Percentiles rank a stretch among this genome's conserved stretches.
phyloP scores from a whole-genome alignment of 2,329 filamentous ascomycete species.

The Tolypocladium guangdongense region DNA sequence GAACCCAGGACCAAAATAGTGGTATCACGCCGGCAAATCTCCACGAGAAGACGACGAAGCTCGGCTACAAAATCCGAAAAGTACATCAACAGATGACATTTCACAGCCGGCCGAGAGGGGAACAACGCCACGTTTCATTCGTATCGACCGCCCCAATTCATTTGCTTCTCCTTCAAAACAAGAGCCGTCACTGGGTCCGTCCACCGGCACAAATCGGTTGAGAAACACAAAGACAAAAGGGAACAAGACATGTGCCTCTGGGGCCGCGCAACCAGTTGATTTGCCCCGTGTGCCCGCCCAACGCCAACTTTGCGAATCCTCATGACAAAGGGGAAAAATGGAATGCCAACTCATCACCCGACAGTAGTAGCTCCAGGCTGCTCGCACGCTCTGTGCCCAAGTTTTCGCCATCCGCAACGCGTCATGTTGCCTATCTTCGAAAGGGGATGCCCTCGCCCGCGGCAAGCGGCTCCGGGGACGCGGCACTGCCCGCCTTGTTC shows the following conservation, averaged over 20 bases:
- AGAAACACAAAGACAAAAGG: neutral
- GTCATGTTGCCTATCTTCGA: constrained; percentile 35
- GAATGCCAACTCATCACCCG: neutral
- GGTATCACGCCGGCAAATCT: neutral
- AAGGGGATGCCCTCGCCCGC: constrained; percentile 46
- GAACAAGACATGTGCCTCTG: neutral
- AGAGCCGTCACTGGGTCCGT: neutral
- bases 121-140: neutral
- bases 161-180: neutral
- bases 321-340: neutral
- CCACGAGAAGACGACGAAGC: neutral
- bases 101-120: neutral
- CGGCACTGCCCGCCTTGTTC: constrained; percentile 21
- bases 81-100: neutral
- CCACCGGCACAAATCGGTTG: neutral
- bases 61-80: neutral
- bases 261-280: neutral
- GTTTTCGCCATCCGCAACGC: neutral
- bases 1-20: neutral
- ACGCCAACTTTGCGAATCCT: constrained; percentile 5
- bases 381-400: neutral
- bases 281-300: constrained; percentile 2
- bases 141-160: neutral
- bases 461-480: constrained; percentile 11
- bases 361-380: neutral